Evolutionary conservation across 441 rosid genomes (phyloP), one percentile per base, ranked within the genome.

Genomic region (Populus tomentosa): DNA sequence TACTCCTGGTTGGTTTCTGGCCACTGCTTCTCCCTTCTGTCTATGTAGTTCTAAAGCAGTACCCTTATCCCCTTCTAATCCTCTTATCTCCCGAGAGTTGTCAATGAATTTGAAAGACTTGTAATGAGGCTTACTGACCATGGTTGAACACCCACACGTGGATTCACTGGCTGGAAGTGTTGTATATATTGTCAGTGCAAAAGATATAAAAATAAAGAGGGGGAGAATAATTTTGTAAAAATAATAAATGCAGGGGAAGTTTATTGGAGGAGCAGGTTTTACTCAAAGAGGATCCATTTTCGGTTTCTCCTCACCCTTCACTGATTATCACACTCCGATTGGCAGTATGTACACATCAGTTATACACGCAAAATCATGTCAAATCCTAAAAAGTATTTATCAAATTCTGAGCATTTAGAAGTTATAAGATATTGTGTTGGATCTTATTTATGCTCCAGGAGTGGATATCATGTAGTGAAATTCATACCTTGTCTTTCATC

Each of bases 71-170:
- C 28, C 73, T 53, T 46, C 35, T 7, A 63, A 36, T 38, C 68
- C 56, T 75, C 78, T 76, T 59, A 71, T 53, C 70, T 66, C 85
- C 61, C 21, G n/a, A 35, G 66, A 64, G 35, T 69, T 69, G 18
- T 68, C 74, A 23, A 69, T 20, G 73, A 78, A 80, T 77, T 83
- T 76, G 59, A 77, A 80, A 36, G 79, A 69, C 53, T 80, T 70
- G 80, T 59, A 77, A 72, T 71, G 69, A 35, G 80, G 78, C 38
- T 40, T 21, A 61, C 75, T 70, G 26, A 62, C 59, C 59, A 38
- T n/a, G 24, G 64, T 24, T 7, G 28, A 13, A 4, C 20, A 16
- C 2, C 21, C n/a, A 32, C 23, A 18, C 23, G n/a, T 5, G 16
- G 71, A 40, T 28, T 65, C 77, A 13, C 14, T n/a, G 62, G 23